Conservation (phyloP, 106 monocot species). For the Dioscorea zingiberensis region DNA sequence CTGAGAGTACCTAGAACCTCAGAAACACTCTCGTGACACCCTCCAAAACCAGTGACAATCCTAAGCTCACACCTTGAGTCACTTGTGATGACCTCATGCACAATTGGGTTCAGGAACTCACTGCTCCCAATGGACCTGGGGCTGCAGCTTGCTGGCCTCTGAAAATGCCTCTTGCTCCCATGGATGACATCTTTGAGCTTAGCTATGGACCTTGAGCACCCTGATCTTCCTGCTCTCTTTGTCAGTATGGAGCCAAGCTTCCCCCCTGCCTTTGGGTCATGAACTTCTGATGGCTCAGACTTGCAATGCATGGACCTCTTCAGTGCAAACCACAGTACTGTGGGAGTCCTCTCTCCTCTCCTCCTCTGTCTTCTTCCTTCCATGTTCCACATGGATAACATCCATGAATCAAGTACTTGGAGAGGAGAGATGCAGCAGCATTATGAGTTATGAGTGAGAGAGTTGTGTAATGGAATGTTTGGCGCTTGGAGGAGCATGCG, state of each 20-base stretch:
- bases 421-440: too few relatives aligned
- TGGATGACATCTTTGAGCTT: slow-evolving; percentile 85
- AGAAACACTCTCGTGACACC: slow-evolving; percentile 13
- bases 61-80: slow-evolving; percentile 64
- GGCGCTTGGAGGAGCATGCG: too few relatives aligned
- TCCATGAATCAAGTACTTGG: too few relatives aligned
- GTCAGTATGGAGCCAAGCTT: slow-evolving; percentile 32
- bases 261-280: slow-evolving; percentile 16
- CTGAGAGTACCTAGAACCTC: slow-evolving; percentile 45
- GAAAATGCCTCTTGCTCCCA: slow-evolving; percentile 73
- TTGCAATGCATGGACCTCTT: slow-evolving; percentile 27
- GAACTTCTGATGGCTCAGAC: slow-evolving; percentile 22
- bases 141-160: slow-evolving; percentile 59
- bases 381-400: too few relatives aligned
- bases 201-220: slow-evolving; percentile 81
- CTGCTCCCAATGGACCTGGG: slow-evolving; percentile 80
- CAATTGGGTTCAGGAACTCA: slow-evolving; percentile 74
- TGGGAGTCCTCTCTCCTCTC: not conserved
- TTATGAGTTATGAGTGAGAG: too few relatives aligned
- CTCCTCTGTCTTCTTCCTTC: not conserved
- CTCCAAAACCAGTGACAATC: slow-evolving; percentile 46
- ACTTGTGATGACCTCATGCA: slow-evolving; percentile 68
- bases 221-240: slow-evolving; percentile 44
- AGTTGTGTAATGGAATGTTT: too few relatives aligned
- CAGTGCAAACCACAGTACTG: slow-evolving; percentile 7